Percentiles rank a stretch among this genome's conserved stretches.
phyloP scores from a whole-genome alignment of 106 monocot genomes.

The Acorus gramineus region DNA sequence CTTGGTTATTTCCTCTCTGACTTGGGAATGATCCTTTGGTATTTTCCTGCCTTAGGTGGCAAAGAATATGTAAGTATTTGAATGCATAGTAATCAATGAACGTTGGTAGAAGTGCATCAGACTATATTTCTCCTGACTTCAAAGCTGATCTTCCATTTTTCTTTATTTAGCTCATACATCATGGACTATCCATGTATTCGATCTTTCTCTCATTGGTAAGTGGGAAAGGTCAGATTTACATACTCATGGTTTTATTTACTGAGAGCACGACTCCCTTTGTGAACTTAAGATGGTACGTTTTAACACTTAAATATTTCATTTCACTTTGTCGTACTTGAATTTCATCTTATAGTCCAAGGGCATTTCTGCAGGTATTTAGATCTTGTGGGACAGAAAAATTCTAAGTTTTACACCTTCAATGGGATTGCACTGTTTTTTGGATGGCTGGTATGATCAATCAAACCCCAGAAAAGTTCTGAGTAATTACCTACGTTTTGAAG shows the following conservation, averaged over 20 bases:
- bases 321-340: neutral
- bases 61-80: slow-evolving; percentile 72
- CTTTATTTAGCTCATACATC: slow-evolving; percentile 39
- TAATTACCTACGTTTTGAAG: too few species aligned
- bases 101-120: too few species aligned
- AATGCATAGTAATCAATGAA: neutral
- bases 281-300: slow-evolving; percentile 50
- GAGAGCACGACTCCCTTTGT: slow-evolving; percentile 62
- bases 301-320: neutral
- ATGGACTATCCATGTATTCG: slow-evolving; percentile 43
- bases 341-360: too few species aligned
- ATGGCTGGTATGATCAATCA: slow-evolving; percentile 35
- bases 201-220: slow-evolving; percentile 37
- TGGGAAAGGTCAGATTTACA: slow-evolving; percentile 43
- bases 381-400: slow-evolving; percentile 32
- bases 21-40: slow-evolving; percentile 75
- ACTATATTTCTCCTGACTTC: too few species aligned
- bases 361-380: slow-evolving; percentile 46
- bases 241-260: slow-evolving; percentile 54
- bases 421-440: slow-evolving; percentile 48
- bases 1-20: slow-evolving; percentile 83
- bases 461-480: too few species aligned
- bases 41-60: slow-evolving; percentile 79
- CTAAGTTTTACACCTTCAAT: slow-evolving; percentile 48
- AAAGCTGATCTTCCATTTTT: too few species aligned